Conservation (phyloP, 2,329 filamentous ascomycete genomes). For the Ceratocystis cubensis region DNA sequence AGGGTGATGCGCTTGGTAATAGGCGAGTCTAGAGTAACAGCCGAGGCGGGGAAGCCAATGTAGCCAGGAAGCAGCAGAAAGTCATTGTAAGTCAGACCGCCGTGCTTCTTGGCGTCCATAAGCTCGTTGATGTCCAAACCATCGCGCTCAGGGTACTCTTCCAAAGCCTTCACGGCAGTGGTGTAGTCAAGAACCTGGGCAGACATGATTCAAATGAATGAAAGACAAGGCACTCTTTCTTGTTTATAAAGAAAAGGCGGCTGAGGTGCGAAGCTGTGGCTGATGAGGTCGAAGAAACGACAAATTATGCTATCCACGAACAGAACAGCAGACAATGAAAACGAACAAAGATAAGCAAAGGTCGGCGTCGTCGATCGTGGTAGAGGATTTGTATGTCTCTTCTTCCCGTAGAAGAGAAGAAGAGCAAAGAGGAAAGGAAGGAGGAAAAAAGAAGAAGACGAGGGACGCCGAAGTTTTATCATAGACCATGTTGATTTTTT, state of each 20-base stretch:
- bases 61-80: constrained; percentile 94
- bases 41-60: constrained; percentile 91
- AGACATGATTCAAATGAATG: constrained; percentile 44
- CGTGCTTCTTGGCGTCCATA: constrained; percentile 81
- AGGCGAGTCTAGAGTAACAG: constrained; percentile 76
- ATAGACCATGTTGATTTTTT: constrained; percentile 10
- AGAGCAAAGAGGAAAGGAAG: constrained; percentile 33
- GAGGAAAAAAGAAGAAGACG: constrained; percentile 27
- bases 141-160: constrained; percentile 69
- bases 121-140: constrained; percentile 77
- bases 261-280: constrained; percentile 23
- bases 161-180: constrained; percentile 66
- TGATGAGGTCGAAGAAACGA: constrained; percentile 34
- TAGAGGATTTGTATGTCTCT: constrained; percentile 33
- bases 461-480: constrained; percentile 13
- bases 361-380: constrained; percentile 24
- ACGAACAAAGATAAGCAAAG: constrained; percentile 26
- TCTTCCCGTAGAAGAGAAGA: constrained; percentile 42
- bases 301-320: constrained; percentile 27
- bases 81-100: constrained; percentile 96
- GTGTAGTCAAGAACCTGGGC: constrained; percentile 56
- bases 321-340: constrained; percentile 27
- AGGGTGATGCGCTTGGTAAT: constrained; percentile 91
- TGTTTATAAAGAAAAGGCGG: constrained; percentile 26
- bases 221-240: constrained; percentile 22